Conservation (phyloP, 78 protist genomes). For the Tieghemostelium lacteum region DNA sequence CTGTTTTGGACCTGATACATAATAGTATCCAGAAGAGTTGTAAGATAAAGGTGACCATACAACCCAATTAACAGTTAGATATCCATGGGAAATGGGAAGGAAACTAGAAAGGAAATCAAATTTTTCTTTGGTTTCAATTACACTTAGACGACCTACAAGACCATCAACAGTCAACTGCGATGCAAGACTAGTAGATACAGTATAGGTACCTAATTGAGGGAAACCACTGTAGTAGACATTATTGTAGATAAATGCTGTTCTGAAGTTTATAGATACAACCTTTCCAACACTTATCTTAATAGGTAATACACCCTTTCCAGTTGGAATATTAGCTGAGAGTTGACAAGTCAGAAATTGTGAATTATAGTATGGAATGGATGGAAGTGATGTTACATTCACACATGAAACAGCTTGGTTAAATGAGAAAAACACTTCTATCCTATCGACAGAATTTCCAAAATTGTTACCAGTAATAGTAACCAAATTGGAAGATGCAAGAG, state of each 20-base stretch:
- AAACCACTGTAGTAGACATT: too few species aligned
- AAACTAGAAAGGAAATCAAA: neutral
- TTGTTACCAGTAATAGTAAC: conserved; percentile 20
- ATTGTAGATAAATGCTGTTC: too few species aligned
- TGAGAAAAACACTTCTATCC: neutral
- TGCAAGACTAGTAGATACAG: neutral
- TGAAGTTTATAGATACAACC: conserved; percentile 15
- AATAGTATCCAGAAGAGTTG: neutral
- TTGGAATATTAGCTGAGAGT: neutral
- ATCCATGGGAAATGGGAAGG: conserved; percentile 1
- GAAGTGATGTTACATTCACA: neutral
- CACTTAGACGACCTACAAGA: conserved; percentile 17
- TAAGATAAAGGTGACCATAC: conserved; percentile 4
- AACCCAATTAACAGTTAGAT: neutral
- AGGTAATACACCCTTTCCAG: neutral
- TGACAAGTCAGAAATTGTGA: neutral
- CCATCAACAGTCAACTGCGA: conserved; percentile 28
- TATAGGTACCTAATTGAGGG: neutral
- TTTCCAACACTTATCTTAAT: conserved; percentile 1
- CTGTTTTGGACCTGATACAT: conserved; percentile 3
- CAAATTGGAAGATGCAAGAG: neutral
- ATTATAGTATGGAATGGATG: neutral
- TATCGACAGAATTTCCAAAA: neutral
- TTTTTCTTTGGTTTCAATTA: neutral
- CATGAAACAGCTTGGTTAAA: neutral